Conservation (phyloP, 2,329 filamentous ascomycete genomes). For the Zasmidium angulare region DNA sequence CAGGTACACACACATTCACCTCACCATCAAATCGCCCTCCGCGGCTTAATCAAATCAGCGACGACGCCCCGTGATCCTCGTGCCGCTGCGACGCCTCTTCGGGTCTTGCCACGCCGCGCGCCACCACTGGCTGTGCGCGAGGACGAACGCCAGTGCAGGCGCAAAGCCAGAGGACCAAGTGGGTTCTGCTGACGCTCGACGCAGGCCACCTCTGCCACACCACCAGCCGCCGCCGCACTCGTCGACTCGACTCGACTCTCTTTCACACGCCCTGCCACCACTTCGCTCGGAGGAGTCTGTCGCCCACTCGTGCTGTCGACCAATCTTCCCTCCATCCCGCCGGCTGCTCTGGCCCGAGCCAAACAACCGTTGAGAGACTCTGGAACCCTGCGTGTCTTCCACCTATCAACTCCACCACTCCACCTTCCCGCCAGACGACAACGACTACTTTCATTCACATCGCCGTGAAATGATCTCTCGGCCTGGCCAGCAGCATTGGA, state of each 20-base stretch:
- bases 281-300: background rate
- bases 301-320: background rate
- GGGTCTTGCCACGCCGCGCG: conserved; percentile 1
- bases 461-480: conserved; percentile 1
- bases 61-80: background rate
- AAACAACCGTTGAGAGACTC: background rate
- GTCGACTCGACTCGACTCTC: too few relatives aligned
- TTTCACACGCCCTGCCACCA: background rate
- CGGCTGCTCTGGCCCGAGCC: background rate
- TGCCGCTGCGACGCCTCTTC: background rate
- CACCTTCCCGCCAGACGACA: background rate
- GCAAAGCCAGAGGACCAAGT: background rate
- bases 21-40: background rate
- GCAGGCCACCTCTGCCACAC: background rate
- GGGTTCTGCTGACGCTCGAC: background rate
- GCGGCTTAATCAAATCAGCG: background rate
- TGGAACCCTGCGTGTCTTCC: background rate
- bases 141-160: background rate
- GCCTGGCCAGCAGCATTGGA: background rate
- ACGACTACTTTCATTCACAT: background rate
- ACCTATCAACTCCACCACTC: background rate
- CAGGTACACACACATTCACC: too few relatives aligned
- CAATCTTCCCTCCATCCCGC: background rate
- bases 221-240: background rate
- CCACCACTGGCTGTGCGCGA: background rate